Evolutionary conservation across 2,329 filamentous ascomycete species (phyloP).

Genomic region (Monosporascus sp.): DNA sequence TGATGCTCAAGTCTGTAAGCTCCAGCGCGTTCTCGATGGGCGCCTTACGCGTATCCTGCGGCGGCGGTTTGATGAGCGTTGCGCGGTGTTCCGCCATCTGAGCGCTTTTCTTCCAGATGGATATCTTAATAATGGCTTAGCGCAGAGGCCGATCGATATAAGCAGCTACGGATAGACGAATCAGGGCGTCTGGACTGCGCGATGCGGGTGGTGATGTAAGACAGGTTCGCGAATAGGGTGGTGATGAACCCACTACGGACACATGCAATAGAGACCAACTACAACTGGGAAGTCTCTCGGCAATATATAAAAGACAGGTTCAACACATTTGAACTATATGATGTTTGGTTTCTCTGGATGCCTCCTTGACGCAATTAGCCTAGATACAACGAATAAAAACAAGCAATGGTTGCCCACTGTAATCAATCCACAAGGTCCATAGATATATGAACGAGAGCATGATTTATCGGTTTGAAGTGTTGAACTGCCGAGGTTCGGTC

Average conservation of each 20-base stretch:
- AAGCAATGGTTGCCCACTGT: background rate
- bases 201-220: background rate
- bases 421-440: background rate
- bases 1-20: conserved; percentile 70
- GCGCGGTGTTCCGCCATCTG: conserved; percentile 25
- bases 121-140: background rate
- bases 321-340: too few relatives aligned
- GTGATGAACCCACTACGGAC: background rate
- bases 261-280: too few relatives aligned
- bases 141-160: background rate
- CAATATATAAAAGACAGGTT: too few relatives aligned
- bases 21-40: conserved; percentile 87
- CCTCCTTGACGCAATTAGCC: background rate
- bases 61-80: conserved; percentile 72
- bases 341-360: background rate
- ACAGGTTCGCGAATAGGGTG: background rate
- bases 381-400: background rate
- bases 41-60: conserved; percentile 65
- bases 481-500: background rate
- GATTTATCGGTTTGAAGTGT: background rate
- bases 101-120: background rate
- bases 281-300: too few relatives aligned
- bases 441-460: background rate
- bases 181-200: background rate
- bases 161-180: background rate